Evolutionary conservation across 2,329 filamentous ascomycete genomes (phyloP).

Genomic region (Penicillium sp.): DNA sequence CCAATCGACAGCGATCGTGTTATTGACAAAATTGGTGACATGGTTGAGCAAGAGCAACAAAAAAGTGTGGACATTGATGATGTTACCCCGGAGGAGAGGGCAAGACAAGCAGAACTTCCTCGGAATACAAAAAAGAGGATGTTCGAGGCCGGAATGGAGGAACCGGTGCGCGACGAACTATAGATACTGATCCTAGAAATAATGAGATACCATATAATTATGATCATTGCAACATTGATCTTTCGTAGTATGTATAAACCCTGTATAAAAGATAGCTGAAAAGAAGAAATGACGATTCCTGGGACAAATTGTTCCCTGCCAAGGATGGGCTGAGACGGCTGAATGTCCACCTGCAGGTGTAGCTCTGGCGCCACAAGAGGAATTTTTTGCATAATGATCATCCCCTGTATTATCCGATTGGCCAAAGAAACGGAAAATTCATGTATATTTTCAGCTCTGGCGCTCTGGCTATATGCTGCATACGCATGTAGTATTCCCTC

Average conservation of each 20-base stretch:
- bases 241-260: neutral
- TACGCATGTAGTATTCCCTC: too few relatives aligned
- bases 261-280: too few relatives aligned
- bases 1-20: slow-evolving; percentile 32
- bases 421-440: too few relatives aligned
- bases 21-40: slow-evolving; percentile 43
- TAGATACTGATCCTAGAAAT: slow-evolving; percentile 22
- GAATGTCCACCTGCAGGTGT: too few relatives aligned
- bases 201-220: slow-evolving; percentile 14
- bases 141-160: slow-evolving; percentile 40
- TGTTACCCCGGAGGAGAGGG: slow-evolving; percentile 35
- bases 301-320: too few relatives aligned
- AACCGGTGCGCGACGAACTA: slow-evolving; percentile 39
- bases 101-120: slow-evolving; percentile 38
- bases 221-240: neutral
- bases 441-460: too few relatives aligned
- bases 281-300: too few relatives aligned
- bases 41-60: slow-evolving; percentile 32
- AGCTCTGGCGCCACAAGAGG: too few relatives aligned
- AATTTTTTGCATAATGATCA: too few relatives aligned
- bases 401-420: too few relatives aligned
- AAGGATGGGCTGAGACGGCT: too few relatives aligned
- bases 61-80: slow-evolving; percentile 33
- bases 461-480: too few relatives aligned
- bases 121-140: slow-evolving; percentile 50